A percentile compares a stretch with the other conserved stretches of the same genome.
Evolutionary conservation across 768 basidiomycete genomes (phyloP).

Genomic region (Leccinum variicolor): DNA sequence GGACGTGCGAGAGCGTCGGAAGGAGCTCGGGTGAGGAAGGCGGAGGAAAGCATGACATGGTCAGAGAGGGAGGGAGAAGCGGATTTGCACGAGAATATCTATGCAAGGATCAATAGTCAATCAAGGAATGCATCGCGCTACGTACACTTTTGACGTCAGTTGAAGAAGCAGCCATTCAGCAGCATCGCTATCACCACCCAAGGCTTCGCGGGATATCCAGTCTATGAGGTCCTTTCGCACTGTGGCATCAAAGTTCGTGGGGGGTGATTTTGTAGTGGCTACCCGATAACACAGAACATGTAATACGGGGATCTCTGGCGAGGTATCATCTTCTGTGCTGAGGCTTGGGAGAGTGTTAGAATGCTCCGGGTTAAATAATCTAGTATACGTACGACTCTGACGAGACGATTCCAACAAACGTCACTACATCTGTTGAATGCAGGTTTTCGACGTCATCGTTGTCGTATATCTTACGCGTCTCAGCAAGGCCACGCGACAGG

Average conservation of each 20-base stretch:
- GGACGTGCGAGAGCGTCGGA: constrained; percentile 52
- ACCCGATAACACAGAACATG: constrained; percentile 56
- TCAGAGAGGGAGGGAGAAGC: constrained; percentile 64
- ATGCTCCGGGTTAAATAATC: neutral
- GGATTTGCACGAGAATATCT: constrained; percentile 69
- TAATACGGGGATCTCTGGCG: constrained; percentile 53
- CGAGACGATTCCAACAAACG: constrained; percentile 72
- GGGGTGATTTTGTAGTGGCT: neutral
- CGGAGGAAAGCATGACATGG: constrained; percentile 59
- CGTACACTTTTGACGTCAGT: constrained; percentile 62
- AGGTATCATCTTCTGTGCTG: constrained; percentile 36
- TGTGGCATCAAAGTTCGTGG: constrained; percentile 9
- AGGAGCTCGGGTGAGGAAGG: constrained; percentile 26
- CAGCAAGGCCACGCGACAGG: neutral
- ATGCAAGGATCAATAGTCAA: constrained; percentile 1
- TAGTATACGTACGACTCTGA: constrained; percentile 57
- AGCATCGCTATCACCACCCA: constrained; percentile 64
- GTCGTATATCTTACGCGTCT: constrained; percentile 54
- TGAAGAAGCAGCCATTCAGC: constrained; percentile 75
- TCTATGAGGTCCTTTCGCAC: constrained; percentile 54
- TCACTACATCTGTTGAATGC: constrained; percentile 59
- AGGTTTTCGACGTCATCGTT: constrained; percentile 39
- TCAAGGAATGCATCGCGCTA: constrained; percentile 3
- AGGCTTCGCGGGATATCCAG: constrained; percentile 71
- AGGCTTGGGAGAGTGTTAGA: constrained; percentile 32